Base-by-base conservation (phyloP, 345 rosid genomes). In the Aegle marmelos region DNA sequence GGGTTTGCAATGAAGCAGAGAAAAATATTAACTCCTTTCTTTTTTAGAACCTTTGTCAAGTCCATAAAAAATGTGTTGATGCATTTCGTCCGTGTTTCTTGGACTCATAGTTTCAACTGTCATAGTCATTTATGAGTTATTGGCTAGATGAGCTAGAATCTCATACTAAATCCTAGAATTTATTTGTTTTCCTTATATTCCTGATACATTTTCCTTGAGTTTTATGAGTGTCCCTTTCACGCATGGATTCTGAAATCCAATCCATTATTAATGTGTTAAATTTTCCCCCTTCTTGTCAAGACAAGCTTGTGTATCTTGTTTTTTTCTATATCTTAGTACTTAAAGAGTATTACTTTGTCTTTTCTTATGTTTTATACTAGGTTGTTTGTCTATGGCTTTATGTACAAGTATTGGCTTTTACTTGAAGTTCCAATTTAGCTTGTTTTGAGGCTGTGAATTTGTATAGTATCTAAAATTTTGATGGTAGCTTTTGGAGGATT, bases 231-330 rank as follows among this genome's bases (percentile, higher is more conserved):
- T 82, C 75, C 64, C 63, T 82, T 81, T 78, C 54, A 36, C 53
- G 37, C 71, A 34, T 67, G 72, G 78, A 81, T 77, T 68, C 33
- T 76, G 76, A 59, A 79, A 72, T 79, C 31, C 28, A 60, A 74
- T 6, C n/a, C 31, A 60, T 60, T 75, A 21, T 45, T 24, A 45
- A 70, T 28, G 2, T 48, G 31, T 75, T 48, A 48, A 21, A 6
- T 13, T 61, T 67, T 28, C 41, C 58, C 57, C 37, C 27, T 62
- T 77, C 76, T 76, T 80, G 76, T 68, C 63, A 68, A 30, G 59
- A 31, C 39, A 48, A 31, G 66, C 58, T 68, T 76, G 68, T 58
- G 27, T 2, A 54, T 72, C 73, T 70, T n/a, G 62, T 67, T 79
- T 30, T 27, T 69, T 25, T 70, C 31, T 64, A 48, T 21, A 27